A percentile compares a stretch with the other conserved stretches of the same genome.
Evolutionary conservation across 768 basidiomycete species (phyloP).

Genomic region (Psilocybe cubensis): DNA sequence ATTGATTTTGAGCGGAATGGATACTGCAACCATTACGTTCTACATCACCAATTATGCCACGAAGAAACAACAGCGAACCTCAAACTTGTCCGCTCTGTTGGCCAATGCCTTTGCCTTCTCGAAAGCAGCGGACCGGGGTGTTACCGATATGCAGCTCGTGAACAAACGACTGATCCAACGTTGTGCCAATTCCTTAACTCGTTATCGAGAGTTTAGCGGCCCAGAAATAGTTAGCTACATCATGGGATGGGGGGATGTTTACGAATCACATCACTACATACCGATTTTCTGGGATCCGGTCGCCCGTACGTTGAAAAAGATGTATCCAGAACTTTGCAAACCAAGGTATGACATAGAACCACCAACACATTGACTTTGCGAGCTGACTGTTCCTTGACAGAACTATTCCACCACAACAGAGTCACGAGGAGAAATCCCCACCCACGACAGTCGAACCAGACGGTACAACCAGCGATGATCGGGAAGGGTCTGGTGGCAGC

Average conservation of each 20-base stretch:
- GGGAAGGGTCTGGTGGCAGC: too few species aligned
- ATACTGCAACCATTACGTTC: constrained; percentile 35
- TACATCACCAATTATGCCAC: constrained; percentile 43
- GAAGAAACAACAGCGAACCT: constrained; percentile 40
- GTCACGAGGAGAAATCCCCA: too few species aligned
- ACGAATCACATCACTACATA: constrained; percentile 37
- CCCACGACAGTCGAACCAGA: too few species aligned
- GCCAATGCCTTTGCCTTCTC: constrained; percentile 33
- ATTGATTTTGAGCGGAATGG: constrained; percentile 33
- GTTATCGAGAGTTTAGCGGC: constrained; percentile 39
- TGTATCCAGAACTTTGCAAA: too few species aligned
- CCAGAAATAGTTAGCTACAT: constrained; percentile 41
- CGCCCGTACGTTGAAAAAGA: too few species aligned
- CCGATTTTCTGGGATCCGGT: constrained; percentile 35
- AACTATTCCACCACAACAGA: too few species aligned
- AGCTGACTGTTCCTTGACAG: too few species aligned
- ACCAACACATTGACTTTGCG: too few species aligned
- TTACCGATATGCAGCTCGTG: constrained; percentile 13
- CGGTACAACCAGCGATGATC: too few species aligned
- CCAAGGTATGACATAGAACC: too few species aligned
- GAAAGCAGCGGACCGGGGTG: constrained; percentile 4
- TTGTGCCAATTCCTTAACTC: constrained; percentile 34
- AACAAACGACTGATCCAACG: constrained; percentile 34
- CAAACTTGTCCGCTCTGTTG: constrained; percentile 41
- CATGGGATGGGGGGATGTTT: constrained; percentile 45